Evolutionary conservation across 345 rosid species (phyloP), one percentile per base, ranked within the genome.

Genomic region (Erysimum cheiranthoides): DNA sequence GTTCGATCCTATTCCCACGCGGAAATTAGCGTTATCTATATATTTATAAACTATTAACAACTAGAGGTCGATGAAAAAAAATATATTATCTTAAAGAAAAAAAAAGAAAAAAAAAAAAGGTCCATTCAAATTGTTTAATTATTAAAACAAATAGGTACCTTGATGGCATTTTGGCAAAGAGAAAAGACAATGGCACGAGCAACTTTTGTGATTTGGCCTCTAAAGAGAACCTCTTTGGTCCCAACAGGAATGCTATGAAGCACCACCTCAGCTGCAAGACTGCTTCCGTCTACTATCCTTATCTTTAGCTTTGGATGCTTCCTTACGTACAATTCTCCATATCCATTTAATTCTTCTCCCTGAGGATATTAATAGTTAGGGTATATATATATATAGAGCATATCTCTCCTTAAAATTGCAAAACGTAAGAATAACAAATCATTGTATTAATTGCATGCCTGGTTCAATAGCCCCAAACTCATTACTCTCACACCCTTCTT

Each of bases 271-370:
- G 75, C 88, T 8, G 87, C 90, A 32, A 88, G 82, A 46, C 88
- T 81, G 36, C 83, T 88, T 32, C 96, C 96, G 50, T 90, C 93
- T 47, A 90, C 91, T 58, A 90, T 75, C 67, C 82, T 88, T 67
- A 78, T 74, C 76, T 81, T 82, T 21, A 87, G 68, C 36, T 42
- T 58, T 7, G 87, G 91, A 74, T 84, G 63, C 81, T 66, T 87
- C 4, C 74, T 63, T 63, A 84, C 70, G 8, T 80, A 87, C 50
- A 82, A 5, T 56, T 76, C 87, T 10, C 96, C 93, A 12, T 83
- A 79, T 17, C 67, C 66, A 61, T 88, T 88, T 3, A 86, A 70
- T 54, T 90, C 88, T 25, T 86, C 88, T 57, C 86, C 87, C 90
- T 86, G 62, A 40, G 34, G 9, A 62, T 54, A 35, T 25, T 35